Conservation (phyloP, 2,329 filamentous ascomycete species). For the Fusarium sacchari region DNA sequence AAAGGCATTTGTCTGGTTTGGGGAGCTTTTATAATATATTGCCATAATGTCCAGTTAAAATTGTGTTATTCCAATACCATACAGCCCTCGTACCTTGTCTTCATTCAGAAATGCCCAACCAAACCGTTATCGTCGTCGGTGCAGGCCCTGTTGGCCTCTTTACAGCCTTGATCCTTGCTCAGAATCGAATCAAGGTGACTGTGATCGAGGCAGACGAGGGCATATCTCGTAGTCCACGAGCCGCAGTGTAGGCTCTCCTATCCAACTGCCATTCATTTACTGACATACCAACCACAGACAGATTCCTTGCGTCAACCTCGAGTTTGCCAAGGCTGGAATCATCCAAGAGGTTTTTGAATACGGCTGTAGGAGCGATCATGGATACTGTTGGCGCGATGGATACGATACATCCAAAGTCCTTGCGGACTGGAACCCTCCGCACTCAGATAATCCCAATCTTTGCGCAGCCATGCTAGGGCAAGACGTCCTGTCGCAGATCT, state of each 20-base stretch:
- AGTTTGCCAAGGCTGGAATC: background rate
- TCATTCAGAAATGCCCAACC: background rate
- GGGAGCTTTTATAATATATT: rapidly evolving
- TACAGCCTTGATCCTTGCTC: background rate
- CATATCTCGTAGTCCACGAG: background rate
- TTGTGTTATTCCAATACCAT: background rate
- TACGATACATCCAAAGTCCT: background rate
- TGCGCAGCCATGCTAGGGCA: background rate
- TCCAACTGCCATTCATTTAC: rapidly evolving
- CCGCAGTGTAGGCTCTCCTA: background rate
- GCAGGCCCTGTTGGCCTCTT: background rate
- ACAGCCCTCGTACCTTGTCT: too few relatives aligned
- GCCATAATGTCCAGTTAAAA: rapidly evolving
- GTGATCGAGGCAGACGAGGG: background rate
- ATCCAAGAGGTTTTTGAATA: rapidly evolving
- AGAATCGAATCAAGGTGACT: background rate
- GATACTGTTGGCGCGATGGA: background rate
- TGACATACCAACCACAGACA: background rate
- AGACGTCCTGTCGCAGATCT: background rate
- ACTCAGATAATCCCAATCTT: background rate
- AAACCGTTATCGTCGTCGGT: background rate
- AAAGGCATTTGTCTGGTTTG: background rate
- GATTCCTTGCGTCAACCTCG: background rate
- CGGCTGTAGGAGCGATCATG: rapidly evolving
- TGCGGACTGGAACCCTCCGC: background rate